A percentile compares a stretch with the other conserved stretches of the same genome.
These are phyloP conservation scores for Saccharomycopsis sp. DNA, from an alignment of 805 yeast species.

Conservation along the genomic window DNA sequence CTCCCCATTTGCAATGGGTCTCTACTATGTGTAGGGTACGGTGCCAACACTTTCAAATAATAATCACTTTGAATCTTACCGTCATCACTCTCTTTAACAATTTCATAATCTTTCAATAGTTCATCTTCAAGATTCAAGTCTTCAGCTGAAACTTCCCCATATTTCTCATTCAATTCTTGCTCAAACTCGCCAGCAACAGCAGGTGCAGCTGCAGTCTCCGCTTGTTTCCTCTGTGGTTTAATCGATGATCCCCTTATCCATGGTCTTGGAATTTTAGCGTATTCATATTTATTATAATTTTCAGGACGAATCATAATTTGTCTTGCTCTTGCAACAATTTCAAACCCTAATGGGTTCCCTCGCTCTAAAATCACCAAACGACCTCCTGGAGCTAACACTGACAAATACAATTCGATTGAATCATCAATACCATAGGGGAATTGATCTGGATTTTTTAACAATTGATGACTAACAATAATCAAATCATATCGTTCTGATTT, in stretches of 20 bases:
- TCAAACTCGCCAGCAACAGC: conserved; percentile 21
- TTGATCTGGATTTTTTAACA: conserved; percentile 49
- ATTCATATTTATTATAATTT: conserved; percentile 39
- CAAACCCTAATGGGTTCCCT: conserved; percentile 88
- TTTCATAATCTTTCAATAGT: conserved; percentile 22
- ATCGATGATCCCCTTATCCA: conserved; percentile 45
- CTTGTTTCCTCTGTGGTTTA: conserved; percentile 23
- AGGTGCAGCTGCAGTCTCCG: conserved; percentile 10
- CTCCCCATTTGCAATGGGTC: conserved; percentile 83
- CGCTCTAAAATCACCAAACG: conserved; percentile 74
- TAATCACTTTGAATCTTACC: conserved; percentile 28
- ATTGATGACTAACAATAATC: conserved; percentile 75
- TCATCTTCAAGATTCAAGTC: conserved; percentile 46
- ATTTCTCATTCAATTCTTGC: conserved; percentile 32
- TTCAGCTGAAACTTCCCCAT: conserved; percentile 36
- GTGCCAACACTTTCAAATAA: conserved; percentile 69
- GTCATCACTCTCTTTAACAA: conserved; percentile 9
- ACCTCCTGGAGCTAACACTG: conserved; percentile 69
- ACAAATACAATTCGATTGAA: conserved; percentile 50
- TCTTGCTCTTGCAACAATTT: conserved; percentile 81
- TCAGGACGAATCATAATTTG: conserved; percentile 89
- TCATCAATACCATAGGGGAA: conserved; percentile 73
- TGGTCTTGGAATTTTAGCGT: conserved; percentile 64
- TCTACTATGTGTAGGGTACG: conserved; percentile 80
- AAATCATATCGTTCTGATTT: conserved; percentile 58